Evolutionary conservation across 805 yeast genomes (phyloP).

Genomic region (Wickerhamiella hasegawae): DNA sequence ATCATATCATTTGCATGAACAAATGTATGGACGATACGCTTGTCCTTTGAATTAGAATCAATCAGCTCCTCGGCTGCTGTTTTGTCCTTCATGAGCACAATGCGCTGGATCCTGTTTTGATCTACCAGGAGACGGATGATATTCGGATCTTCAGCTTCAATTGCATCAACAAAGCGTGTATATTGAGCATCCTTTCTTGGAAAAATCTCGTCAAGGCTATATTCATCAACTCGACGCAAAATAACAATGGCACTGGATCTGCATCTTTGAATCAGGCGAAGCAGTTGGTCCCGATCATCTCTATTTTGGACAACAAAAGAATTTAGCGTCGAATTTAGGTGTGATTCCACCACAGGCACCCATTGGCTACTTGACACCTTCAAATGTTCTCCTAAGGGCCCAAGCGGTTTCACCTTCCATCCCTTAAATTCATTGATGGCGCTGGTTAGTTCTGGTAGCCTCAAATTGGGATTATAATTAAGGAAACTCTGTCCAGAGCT

Average conservation of each 20-base stretch:
- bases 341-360: conserved; percentile 43
- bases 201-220: conserved; percentile 32
- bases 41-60: not conserved
- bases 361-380: conserved; percentile 42
- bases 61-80: not conserved
- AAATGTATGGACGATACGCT: not conserved
- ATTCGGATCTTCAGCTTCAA: conserved; percentile 38
- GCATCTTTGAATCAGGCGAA: conserved; percentile 7
- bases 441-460: not conserved
- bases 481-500: no score
- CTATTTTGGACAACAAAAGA: conserved; percentile 54
- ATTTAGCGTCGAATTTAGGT: conserved; percentile 33
- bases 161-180: conserved; percentile 41
- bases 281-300: conserved; percentile 31
- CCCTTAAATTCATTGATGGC: not conserved
- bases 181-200: conserved; percentile 25
- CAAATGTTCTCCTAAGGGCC: conserved; percentile 61
- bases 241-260: conserved; percentile 28
- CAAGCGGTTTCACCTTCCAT: conserved; percentile 38
- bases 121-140: conserved; percentile 33
- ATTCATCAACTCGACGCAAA: conserved; percentile 39
- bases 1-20: not conserved
- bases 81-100: not conserved
- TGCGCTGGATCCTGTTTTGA: conserved; percentile 12
- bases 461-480: not conserved